Conservation (phyloP, 2,329 filamentous ascomycete species). For the Coniella lustricola region DNA sequence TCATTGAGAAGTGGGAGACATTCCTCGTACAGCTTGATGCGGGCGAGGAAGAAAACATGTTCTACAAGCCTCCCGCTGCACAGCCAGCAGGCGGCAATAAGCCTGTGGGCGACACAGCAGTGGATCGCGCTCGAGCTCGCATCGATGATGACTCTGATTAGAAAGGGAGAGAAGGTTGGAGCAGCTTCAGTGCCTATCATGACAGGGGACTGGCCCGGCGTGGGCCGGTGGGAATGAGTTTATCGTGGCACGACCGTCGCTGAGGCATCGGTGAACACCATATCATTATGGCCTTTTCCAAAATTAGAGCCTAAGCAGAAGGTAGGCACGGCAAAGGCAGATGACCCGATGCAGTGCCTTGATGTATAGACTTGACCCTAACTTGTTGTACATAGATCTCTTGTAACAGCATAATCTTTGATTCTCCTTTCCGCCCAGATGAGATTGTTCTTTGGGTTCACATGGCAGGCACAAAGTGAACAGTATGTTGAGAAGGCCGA, state of each 20-base stretch:
- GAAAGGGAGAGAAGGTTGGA: conserved; percentile 18
- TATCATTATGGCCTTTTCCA: no score
- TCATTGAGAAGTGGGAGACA: conserved; percentile 93
- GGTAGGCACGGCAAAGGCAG: no score
- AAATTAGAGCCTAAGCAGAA: no score
- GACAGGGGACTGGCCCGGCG: conserved; percentile 10
- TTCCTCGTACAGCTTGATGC: conserved; percentile 94
- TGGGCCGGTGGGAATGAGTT: conserved; percentile 22
- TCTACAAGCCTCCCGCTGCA: conserved; percentile 58
- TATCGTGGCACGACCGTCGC: conserved; percentile 15
- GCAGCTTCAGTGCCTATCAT: conserved; percentile 23
- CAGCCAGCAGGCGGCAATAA: conserved; percentile 36
- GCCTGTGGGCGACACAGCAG: conserved; percentile 48
- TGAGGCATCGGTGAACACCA: neutral
- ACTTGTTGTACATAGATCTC: no score
- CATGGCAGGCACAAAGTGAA: no score
- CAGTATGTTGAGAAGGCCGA: no score
- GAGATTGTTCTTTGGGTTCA: no score
- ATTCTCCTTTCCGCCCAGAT: no score
- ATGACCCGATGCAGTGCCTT: no score
- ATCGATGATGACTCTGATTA: conserved; percentile 57
- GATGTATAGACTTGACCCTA: no score
- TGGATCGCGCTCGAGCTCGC: conserved; percentile 51
- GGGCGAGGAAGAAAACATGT: conserved; percentile 72
- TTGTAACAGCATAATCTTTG: no score